These are phyloP conservation scores for Daphne laureola DNA, from an alignment of 441 rosid genomes.

Conservation along the genomic window DNA sequence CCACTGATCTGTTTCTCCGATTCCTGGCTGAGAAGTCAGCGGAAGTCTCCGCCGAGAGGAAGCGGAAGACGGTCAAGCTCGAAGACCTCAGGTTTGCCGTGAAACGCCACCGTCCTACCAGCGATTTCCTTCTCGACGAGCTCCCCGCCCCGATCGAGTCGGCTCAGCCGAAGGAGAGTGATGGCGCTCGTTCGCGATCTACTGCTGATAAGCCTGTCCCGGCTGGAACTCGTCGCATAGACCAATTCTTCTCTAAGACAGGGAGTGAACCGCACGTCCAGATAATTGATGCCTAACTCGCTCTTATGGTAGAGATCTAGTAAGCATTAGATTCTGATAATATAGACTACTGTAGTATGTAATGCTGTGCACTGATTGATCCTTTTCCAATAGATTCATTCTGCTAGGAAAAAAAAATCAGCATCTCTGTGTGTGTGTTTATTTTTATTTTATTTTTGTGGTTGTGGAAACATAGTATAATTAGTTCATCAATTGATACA, in stretches of 20 bases:
- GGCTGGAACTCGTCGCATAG: slow-evolving; percentile 58
- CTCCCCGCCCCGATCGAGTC: slow-evolving; percentile 51
- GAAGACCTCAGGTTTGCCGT: slow-evolving; percentile 65
- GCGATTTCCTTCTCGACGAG: slow-evolving; percentile 83
- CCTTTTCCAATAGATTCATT: neutral
- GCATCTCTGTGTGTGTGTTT: no score
- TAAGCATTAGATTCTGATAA: neutral
- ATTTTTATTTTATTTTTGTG: no score
- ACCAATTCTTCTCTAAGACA: slow-evolving; percentile 40
- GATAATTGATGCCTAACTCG: slow-evolving; percentile 26
- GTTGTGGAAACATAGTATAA: no score
- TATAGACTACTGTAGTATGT: neutral
- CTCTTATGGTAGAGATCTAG: neutral
- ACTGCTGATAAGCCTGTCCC: slow-evolving; percentile 26
- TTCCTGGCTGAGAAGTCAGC: slow-evolving; percentile 67
- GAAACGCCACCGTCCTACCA: slow-evolving; percentile 68
- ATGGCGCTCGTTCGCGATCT: slow-evolving; percentile 17
- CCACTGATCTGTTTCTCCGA: slow-evolving; percentile 59
- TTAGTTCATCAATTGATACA: no score
- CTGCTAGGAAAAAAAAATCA: neutral
- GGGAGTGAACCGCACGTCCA: slow-evolving; percentile 29
- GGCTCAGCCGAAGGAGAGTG: slow-evolving; percentile 24
- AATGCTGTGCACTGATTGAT: no score
- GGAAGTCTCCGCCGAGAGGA: slow-evolving; percentile 49
- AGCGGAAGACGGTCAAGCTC: slow-evolving; percentile 60